Conservation (phyloP, 192 early-diverging fungal species). For the Chytriomyces sp. region DNA sequence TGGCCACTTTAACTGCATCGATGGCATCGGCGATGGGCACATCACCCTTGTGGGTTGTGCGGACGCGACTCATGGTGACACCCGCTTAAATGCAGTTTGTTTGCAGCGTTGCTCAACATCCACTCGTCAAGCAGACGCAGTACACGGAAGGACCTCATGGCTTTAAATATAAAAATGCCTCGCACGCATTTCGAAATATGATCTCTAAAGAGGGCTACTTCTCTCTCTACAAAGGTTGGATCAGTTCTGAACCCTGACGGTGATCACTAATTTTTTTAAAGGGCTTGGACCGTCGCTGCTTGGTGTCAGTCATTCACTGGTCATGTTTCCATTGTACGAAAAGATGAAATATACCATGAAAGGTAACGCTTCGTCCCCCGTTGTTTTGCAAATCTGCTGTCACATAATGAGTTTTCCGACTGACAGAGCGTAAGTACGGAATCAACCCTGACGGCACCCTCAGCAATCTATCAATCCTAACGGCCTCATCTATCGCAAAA, state of each 20-base stretch:
- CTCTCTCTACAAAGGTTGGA: constrained; percentile 82
- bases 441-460: constrained; percentile 34
- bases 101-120: too few species aligned
- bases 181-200: constrained; percentile 82
- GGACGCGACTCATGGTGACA: constrained; percentile 83
- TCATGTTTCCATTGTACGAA: constrained; percentile 98
- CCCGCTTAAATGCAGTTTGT: too few species aligned
- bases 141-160: constrained; percentile 51
- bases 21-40: constrained; percentile 62
- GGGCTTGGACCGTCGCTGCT: constrained; percentile 83
- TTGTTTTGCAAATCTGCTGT: neutral
- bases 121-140: neutral
- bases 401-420: neutral
- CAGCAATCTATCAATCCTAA: constrained; percentile 65
- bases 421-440: neutral
- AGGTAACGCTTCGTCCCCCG: constrained; percentile 16
- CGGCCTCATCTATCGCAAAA: constrained; percentile 85
- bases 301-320: constrained; percentile 89
- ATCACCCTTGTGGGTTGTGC: constrained; percentile 91
- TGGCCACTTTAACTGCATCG: constrained; percentile 30
- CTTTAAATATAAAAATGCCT: constrained; percentile 82
- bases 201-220: constrained; percentile 72
- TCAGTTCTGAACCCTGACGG: neutral
- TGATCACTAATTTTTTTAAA: neutral
- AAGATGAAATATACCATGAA: constrained; percentile 65